phyloP scores from a whole-genome alignment of 192 early-diverging fungal species.

The Entrophospora sp. region DNA sequence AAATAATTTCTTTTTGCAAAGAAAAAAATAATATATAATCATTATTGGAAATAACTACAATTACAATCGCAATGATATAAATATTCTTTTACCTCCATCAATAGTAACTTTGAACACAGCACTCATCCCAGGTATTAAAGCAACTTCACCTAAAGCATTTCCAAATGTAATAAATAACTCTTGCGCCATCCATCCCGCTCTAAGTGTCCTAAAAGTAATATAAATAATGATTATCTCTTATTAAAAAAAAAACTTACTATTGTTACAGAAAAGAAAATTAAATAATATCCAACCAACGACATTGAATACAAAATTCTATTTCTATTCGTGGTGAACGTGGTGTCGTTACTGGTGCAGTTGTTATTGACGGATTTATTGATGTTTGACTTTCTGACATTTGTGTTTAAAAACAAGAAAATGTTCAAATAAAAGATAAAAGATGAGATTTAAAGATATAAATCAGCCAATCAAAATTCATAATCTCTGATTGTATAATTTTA shows the following conservation, averaged over 20 bases:
- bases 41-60: constrained; percentile 12
- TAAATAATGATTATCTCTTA: neutral
- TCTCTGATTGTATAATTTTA: no score
- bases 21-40: neutral
- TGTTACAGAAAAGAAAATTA: neutral
- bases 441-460: no score
- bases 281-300: constrained; percentile 27
- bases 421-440: no score
- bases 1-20: constrained; percentile 36
- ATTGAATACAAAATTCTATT: constrained; percentile 36
- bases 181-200: constrained; percentile 60
- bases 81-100: constrained; percentile 34
- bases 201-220: constrained; percentile 23
- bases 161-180: constrained; percentile 61
- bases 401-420: no score
- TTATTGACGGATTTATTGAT: neutral
- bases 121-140: constrained; percentile 49
- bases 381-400: neutral
- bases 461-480: no score
- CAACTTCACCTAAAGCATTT: constrained; percentile 54
- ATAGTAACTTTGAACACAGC: constrained; percentile 42
- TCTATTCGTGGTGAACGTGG: constrained; percentile 29
- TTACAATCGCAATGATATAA: constrained; percentile 19
- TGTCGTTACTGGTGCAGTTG: constrained; percentile 19
- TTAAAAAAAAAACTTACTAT: neutral